phyloP scores from a whole-genome alignment of 208 protist species.

The Leishmania major region DNA sequence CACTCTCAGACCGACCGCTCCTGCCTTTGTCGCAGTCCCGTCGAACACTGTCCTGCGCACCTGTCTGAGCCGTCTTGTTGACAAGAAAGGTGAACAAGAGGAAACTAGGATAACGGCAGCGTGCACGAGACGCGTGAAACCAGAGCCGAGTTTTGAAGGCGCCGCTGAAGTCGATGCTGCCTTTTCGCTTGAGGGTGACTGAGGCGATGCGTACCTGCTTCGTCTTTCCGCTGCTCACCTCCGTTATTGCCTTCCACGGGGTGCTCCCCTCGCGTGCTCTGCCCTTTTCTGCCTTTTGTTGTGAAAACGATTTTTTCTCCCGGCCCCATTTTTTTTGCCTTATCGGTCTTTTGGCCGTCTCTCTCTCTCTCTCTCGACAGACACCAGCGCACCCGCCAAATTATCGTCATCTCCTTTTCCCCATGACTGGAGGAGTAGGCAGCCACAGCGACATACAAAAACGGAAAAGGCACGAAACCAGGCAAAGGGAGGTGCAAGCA shows the following conservation, averaged over 20 bases:
- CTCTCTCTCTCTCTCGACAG: no score
- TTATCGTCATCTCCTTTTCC: no score
- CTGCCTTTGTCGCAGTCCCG: background rate
- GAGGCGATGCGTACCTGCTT: background rate
- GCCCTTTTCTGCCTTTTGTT: no score
- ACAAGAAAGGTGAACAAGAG: background rate
- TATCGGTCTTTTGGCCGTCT: no score
- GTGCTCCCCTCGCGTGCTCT: no score
- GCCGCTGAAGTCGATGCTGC: background rate
- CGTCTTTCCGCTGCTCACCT: background rate
- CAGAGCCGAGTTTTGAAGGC: background rate
- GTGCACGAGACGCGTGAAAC: background rate
- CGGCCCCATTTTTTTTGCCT: no score
- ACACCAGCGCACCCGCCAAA: no score
- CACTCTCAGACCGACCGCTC: background rate
- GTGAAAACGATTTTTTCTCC: no score
- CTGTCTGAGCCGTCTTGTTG: background rate
- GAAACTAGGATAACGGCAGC: background rate
- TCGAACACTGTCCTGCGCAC: background rate
- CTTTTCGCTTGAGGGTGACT: background rate
- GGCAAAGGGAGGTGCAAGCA: no score
- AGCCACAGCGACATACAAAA: no score
- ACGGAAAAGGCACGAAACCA: no score
- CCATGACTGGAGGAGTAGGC: no score
- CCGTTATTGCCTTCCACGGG: background rate